Conservation (phyloP, 2,329 filamentous ascomycete genomes). For the Mycosphaerella sp. region DNA sequence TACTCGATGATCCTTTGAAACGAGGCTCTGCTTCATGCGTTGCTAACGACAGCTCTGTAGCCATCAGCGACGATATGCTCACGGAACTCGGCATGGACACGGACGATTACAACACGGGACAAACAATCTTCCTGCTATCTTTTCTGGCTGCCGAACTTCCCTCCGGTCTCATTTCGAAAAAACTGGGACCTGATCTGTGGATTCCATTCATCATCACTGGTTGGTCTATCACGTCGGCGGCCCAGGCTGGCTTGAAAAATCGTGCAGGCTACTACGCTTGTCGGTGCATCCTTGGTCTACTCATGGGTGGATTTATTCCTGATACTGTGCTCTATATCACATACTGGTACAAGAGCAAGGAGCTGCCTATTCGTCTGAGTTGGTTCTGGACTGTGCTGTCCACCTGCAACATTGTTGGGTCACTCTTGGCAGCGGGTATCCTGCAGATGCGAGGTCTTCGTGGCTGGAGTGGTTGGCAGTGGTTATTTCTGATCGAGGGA, state of each 20-base stretch:
- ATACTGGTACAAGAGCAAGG: constrained; percentile 31
- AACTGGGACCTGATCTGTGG: constrained; percentile 42
- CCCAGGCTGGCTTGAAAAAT: constrained; percentile 28
- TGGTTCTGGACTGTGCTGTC: constrained; percentile 39
- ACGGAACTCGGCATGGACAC: constrained; percentile 26
- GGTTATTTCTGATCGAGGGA: constrained; percentile 33
- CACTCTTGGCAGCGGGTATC: constrained; percentile 50
- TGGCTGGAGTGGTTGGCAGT: constrained; percentile 22
- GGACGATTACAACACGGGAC: constrained; percentile 31
- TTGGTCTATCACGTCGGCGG: constrained; percentile 40
- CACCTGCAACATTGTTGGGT: constrained; percentile 29
- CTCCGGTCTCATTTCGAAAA: constrained; percentile 44
- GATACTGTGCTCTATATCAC: constrained; percentile 47
- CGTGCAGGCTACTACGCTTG: constrained; percentile 35
- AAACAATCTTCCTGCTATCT: constrained; percentile 26
- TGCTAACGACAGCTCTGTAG: constrained; percentile 28
- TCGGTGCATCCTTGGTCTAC: constrained; percentile 36
- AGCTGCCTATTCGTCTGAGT: constrained; percentile 39
- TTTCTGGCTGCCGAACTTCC: constrained; percentile 39
- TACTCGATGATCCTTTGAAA: neutral
- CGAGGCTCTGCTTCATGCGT: constrained; percentile 40
- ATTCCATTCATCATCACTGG: constrained; percentile 39
- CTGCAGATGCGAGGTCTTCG: constrained; percentile 37
- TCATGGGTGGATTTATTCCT: constrained; percentile 35
- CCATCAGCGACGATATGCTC: constrained; percentile 27